Base-by-base conservation (phyloP, 2,329 filamentous ascomycete genomes). In the Fusarium circinatum region DNA sequence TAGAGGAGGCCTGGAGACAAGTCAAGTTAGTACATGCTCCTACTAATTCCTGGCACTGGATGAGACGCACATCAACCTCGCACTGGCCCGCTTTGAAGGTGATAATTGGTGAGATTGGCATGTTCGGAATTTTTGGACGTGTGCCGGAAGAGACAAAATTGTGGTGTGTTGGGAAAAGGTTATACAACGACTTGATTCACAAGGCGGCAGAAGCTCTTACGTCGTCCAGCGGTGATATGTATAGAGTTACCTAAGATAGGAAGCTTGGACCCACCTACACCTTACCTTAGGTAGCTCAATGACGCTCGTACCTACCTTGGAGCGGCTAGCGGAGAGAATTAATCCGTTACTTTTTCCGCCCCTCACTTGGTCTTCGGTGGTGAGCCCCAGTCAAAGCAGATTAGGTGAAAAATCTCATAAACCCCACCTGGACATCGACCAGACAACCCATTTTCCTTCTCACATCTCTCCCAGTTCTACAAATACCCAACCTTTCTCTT, bases 31-130 rank as follows among this genome's bases (percentile, higher is more conserved):
- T 70, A 65, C 28, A 60, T 61, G 62, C 65, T 57, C 30, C 64
- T 62, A 52, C 63, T 62, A 48, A 45, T 52, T 56, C 55, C 64
- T 28, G 49, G 42, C 32, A 48, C 30, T 26, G 41, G 57, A 42
- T 42, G 45, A 58, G 28, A 57, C 92, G 80, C 85, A 97, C 95
- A 82, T 95, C 92, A 70, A 96, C 82, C 60, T 96, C 91, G 85
- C 96, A 98, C 82, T 90, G 90, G 83, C 96, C 96, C 74, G 96
- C 96, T 88, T 98, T 98, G 89, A 98, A 98, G 22, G 95, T 97
- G 82, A 98, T 95, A 80, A 98, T 89, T 38, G 96, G 95, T 76
- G 88, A 83, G 83, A 94, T 91, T 72, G 95, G 94, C 95, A 98
- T 98, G 74, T 70, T 73, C 75, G 64, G 26, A 58, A 65, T 26